Evolutionary conservation across 2,329 filamentous ascomycete species (phyloP), one percentile per base, ranked within the genome.

Genomic region (Arachnomyces sp.): DNA sequence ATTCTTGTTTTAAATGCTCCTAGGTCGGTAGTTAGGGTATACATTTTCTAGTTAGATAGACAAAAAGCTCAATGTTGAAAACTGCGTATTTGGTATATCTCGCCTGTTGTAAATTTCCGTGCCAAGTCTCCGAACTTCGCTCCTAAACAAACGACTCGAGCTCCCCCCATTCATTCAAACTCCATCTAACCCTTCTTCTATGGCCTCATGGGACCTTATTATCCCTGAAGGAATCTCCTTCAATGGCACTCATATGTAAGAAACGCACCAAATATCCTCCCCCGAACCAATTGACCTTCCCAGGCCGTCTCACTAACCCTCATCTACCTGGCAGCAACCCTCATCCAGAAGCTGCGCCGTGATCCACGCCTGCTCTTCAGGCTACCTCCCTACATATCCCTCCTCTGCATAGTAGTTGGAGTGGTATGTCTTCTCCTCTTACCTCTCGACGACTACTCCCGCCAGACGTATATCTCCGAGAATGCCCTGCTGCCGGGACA

Each of bases 401-500:
- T 87, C 38, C 69, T 94, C 31, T 93, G 85, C 65, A 80, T 96
- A 53, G 54, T 90, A 36, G 76, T 95, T 54, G 92, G 92, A 39
- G 77, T 95, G 41, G 77, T 79, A 52, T 98, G 90, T 86, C 79
- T 98, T 11, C 77, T 95, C 15, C 73, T 96, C 25, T 77, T 98
- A 1, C 92, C 92, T 2, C 74, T 96, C 39, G 77, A 96, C 63
- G 78, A 89, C 50, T 95, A 96, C 68, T 95, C 88, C 37, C 80
- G 92, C 49, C 75, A 78, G 44, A 98, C 90, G 1, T 98, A 98
- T 63, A 92, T 98, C 43, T 96, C 90, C 32, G 92, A 98, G 63
- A 98, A 98, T 61, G 92, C 92, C 8, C 78, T 98, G 28, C 72
- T 98, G 11, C 92, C 92, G 0, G 92, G 89, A 2, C 92, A 98